Evolutionary conservation across 768 basidiomycete species (phyloP), one percentile per base, ranked within the genome.

Genomic region (Phylloporus sp.): DNA sequence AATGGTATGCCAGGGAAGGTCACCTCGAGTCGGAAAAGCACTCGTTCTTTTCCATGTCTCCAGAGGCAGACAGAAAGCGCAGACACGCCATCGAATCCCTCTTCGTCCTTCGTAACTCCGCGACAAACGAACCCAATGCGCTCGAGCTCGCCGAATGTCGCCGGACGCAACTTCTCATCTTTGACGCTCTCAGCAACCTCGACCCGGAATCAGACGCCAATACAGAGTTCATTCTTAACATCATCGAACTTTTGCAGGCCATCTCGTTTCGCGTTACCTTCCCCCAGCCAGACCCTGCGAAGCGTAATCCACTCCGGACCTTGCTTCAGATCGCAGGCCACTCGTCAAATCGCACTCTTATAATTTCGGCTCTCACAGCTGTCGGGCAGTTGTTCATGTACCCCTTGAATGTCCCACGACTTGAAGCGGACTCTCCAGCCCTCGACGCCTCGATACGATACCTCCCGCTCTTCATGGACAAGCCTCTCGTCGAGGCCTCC

Each of bases 71-170:
- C 34, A 71, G 72, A 26, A 80, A 79, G 48, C 77, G 82, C 21
- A 76, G 82, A 50, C 82, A 89, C 60, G 90, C 92, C n/a, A 71
- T 86, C 31, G 90, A 95, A 60, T 87, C 87, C 3, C 72, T 93
- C 34, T 84, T 89, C 53, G 73, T 96, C 47, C 74, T 99, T 33
- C 80, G 93, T n/a, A 96, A 96, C 63, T 77, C 84, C 6, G 78
- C 84, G n/a, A 67, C 85, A 34, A 76, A 82, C 50, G 81, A 84
- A 36, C 71, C 73, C 41, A 91, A 90, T 54, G 78, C 79, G 4
- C 63, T 70, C 32, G 80, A 84, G 48, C 70, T 93, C 23, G 67
- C 76, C 3, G 67, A 65, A 18, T 78, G 82, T 52, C 71, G 77
- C 13, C 79, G 81, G 34, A 85, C 86, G 3, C 70, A 82, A 43